phyloP scores from a whole-genome alignment of 2,329 filamentous ascomycete genomes.

The Ascochyta fabae region DNA sequence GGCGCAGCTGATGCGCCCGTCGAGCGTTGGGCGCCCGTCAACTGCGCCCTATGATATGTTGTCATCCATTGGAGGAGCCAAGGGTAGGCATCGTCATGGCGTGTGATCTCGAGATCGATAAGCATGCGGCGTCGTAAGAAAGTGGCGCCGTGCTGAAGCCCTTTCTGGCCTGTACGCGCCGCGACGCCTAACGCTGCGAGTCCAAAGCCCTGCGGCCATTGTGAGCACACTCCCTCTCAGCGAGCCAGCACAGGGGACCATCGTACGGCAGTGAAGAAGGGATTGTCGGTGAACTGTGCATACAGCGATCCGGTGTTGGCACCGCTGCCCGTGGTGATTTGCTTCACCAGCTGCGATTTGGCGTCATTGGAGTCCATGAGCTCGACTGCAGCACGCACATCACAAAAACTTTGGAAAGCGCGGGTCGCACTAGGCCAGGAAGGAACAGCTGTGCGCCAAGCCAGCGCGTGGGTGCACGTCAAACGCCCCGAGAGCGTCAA shows the following conservation, averaged over 20 bases:
- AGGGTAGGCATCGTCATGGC: conserved; percentile 88
- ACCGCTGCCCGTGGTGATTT: conserved; percentile 37
- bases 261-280: conserved; percentile 61
- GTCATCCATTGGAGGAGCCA: conserved; percentile 97
- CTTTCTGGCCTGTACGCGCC: conserved; percentile 80
- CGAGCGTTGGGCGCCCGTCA: conserved; percentile 52
- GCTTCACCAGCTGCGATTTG: conserved; percentile 47
- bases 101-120: conserved; percentile 94
- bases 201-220: conserved; percentile 71
- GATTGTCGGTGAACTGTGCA: conserved; percentile 56
- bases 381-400: conserved; percentile 9
- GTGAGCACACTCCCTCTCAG: conserved; percentile 40
- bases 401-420: conserved; percentile 19
- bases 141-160: conserved; percentile 72
- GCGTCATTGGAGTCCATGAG: conserved; percentile 49
- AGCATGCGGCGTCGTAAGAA: conserved; percentile 84
- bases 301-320: conserved; percentile 50
- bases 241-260: conserved; percentile 53
- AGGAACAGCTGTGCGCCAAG: conserved; percentile 15
- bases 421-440: conserved; percentile 24
- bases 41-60: conserved; percentile 71
- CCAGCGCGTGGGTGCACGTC: conserved; percentile 11
- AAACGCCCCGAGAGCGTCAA: conserved; percentile 1
- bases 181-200: conserved; percentile 87
- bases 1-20: conserved; percentile 22